Conservation (phyloP, 2,329 filamentous ascomycete species). For the Monosporascus sp. region DNA sequence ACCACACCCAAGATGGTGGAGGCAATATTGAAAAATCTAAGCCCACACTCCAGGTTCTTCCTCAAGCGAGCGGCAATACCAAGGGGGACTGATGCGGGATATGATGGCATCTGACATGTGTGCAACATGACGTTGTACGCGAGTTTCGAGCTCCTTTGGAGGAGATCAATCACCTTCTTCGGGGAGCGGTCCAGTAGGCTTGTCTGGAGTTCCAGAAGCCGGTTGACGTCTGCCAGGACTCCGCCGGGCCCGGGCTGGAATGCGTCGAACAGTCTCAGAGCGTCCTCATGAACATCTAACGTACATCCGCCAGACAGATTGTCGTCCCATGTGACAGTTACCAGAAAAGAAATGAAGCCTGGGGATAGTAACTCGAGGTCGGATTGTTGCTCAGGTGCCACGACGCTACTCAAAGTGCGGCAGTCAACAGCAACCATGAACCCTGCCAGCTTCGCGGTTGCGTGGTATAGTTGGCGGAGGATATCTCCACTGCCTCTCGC, state of each 20-base stretch:
- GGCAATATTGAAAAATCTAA: constrained; percentile 38
- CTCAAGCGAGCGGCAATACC: constrained; percentile 21
- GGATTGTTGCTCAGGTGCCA: constrained; percentile 21
- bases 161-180: constrained; percentile 37
- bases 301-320: constrained; percentile 24
- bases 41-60: constrained; percentile 32
- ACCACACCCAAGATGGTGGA: constrained; percentile 37
- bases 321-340: constrained; percentile 30
- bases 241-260: constrained; percentile 37
- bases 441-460: constrained; percentile 45
- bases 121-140: constrained; percentile 17
- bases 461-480: constrained; percentile 27
- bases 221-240: constrained; percentile 36
- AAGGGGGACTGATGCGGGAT: constrained; percentile 8
- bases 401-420: constrained; percentile 23
- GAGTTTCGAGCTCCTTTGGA: constrained; percentile 30
- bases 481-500: constrained; percentile 22
- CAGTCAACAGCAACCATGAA: constrained; percentile 48
- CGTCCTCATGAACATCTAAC: constrained; percentile 26
- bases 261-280: constrained; percentile 30
- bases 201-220: constrained; percentile 36
- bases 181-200: constrained; percentile 39
- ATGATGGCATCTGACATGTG: constrained; percentile 23
- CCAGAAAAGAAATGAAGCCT: constrained; percentile 41
- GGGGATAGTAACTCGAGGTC: constrained; percentile 37